Conservation (phyloP, 2,329 filamentous ascomycete genomes). For the Microdochium trichocladiopsis region DNA sequence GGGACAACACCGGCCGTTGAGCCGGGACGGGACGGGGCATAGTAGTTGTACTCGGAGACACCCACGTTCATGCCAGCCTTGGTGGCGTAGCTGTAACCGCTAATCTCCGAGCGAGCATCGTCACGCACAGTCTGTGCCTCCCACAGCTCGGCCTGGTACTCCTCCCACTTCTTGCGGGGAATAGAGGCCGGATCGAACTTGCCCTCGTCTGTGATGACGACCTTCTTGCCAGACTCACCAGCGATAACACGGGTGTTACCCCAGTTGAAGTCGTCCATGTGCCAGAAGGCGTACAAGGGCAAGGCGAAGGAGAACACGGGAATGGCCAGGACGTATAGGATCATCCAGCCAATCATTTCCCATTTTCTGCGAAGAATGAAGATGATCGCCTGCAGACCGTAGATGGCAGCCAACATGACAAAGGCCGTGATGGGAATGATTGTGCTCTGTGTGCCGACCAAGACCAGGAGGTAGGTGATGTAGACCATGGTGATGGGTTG, state of each 20-base stretch:
- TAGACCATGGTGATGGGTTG: conserved; percentile 89
- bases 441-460: conserved; percentile 52
- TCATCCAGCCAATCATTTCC: conserved; percentile 99
- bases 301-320: conserved; percentile 88
- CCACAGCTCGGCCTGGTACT: conserved; percentile 97
- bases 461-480: conserved; percentile 80
- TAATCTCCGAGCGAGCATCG: conserved; percentile 79
- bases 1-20: conserved; percentile 43
- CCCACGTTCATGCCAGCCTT: conserved; percentile 55
- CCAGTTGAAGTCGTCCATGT: conserved; percentile 99
- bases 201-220: conserved; percentile 92
- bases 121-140: conserved; percentile 81
- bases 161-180: conserved; percentile 98
- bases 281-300: conserved; percentile 94
- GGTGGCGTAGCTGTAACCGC: conserved; percentile 91
- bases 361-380: conserved; percentile 95
- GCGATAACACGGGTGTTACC: conserved; percentile 97
- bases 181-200: conserved; percentile 93
- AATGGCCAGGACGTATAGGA: conserved; percentile 86
- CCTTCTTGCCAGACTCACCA: conserved; percentile 85
- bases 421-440: conserved; percentile 80
- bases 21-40: conserved; percentile 46
- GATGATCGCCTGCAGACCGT: conserved; percentile 93
- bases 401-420: conserved; percentile 87
- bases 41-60: conserved; percentile 58